Evolutionary conservation across 2,329 filamentous ascomycete genomes (phyloP).

Genomic region (Leptographium radiaticola): DNA sequence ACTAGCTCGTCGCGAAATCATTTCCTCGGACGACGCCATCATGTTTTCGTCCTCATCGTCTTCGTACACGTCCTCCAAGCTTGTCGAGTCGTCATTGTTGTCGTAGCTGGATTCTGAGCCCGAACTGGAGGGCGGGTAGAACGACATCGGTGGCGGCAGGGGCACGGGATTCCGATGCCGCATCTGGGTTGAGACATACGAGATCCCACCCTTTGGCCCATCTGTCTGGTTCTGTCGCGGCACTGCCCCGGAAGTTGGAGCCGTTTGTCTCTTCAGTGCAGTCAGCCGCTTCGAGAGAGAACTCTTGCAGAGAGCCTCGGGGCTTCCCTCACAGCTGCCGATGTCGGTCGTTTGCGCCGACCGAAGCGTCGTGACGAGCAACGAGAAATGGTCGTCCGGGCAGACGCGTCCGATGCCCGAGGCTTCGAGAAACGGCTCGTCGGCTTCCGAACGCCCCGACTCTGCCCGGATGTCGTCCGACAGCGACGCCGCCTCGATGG

Average conservation of each 20-base stretch:
- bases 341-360: conserved; percentile 16
- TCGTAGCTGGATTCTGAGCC: conserved; percentile 18
- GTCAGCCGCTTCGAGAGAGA: conserved; percentile 28
- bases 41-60: conserved; percentile 21
- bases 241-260: conserved; percentile 4
- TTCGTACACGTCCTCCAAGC: conserved; percentile 20
- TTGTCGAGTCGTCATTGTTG: conserved; percentile 13
- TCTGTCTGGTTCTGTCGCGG: neutral
- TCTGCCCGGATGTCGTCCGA: conserved; percentile 10
- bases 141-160: conserved; percentile 39
- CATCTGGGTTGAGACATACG: conserved; percentile 30
- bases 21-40: conserved; percentile 15
- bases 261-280: conserved; percentile 9
- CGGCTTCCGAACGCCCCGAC: conserved; percentile 12
- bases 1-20: conserved; percentile 22
- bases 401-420: conserved; percentile 46
- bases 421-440: conserved; percentile 42
- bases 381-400: conserved; percentile 51
- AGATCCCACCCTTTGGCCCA: conserved; percentile 22
- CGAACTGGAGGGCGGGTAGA: conserved; percentile 33
- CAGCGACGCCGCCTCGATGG: neutral
- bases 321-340: neutral
- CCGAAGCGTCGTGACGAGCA: conserved; percentile 39
- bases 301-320: conserved; percentile 18
- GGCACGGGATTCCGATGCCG: conserved; percentile 31